Percentiles rank a stretch among this genome's conserved stretches.
These are phyloP conservation scores for Sclerotiophoma versabilis DNA, from an alignment of 2,329 filamentous ascomycete species.

Conservation along the genomic window DNA sequence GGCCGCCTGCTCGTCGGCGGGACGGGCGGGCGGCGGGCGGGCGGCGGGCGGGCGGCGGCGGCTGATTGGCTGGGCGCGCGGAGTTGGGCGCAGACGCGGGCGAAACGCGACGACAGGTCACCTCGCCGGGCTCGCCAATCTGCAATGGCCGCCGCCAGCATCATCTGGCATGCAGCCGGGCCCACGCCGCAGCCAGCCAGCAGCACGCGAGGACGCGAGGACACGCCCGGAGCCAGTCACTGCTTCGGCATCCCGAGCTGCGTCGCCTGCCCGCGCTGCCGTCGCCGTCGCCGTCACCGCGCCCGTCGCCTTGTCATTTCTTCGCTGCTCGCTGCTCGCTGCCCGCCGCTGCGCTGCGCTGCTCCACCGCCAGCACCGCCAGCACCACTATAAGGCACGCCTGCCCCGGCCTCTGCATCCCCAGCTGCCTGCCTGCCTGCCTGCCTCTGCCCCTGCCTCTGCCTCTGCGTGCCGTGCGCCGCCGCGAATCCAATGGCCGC, in stretches of 20 bases:
- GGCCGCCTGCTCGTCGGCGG: not conserved
- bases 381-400: conserved; percentile 13
- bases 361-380: not conserved
- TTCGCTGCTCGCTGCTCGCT: conserved; percentile 6
- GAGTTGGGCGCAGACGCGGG: not conserved
- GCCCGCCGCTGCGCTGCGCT: not conserved
- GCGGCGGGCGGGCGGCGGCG: too few relatives aligned
- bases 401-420: not conserved
- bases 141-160: conserved; percentile 2
- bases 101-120: not conserved
- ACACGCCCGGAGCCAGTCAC: not conserved
- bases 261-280: not conserved
- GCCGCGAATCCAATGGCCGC: not conserved
- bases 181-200: not conserved
- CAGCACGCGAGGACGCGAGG: too few relatives aligned
- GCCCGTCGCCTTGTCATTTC: conserved; percentile 27
- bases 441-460: not conserved
- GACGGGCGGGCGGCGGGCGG: too few relatives aligned
- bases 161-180: conserved; percentile 9
- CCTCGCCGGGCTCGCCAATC: conserved; percentile 12
- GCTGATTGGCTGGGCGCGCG: too few relatives aligned
- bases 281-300: too few relatives aligned
- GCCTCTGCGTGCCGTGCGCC: not conserved
- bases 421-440: not conserved
- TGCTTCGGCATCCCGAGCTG: not conserved